phyloP scores from a whole-genome alignment of 2,329 filamentous ascomycete genomes.

The Neoarthrinium moseri region DNA sequence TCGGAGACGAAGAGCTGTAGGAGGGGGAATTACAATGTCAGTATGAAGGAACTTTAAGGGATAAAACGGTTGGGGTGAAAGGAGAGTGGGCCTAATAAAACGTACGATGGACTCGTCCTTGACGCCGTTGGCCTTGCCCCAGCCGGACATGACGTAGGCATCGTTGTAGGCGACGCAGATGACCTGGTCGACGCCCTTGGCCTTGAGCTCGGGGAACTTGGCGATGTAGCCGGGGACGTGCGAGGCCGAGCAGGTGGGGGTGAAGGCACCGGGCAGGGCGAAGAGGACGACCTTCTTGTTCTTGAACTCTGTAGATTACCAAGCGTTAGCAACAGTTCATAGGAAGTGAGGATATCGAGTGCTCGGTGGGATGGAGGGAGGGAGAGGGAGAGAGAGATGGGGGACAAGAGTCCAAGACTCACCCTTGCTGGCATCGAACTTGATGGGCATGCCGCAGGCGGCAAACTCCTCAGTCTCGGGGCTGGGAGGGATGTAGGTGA shows the following conservation, averaged over 20 bases:
- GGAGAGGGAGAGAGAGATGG: neutral
- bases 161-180: slow-evolving; percentile 82
- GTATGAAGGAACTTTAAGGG: neutral
- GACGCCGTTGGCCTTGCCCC: slow-evolving; percentile 81
- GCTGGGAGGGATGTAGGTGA: slow-evolving; percentile 80
- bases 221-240: slow-evolving; percentile 78
- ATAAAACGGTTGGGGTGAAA: neutral
- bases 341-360: too few relatives aligned
- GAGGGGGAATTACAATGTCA: neutral
- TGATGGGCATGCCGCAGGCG: slow-evolving; percentile 74
- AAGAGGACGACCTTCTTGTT: slow-evolving; percentile 53
- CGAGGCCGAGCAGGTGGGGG: slow-evolving; percentile 75
- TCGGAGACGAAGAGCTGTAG: slow-evolving; percentile 71
- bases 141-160: slow-evolving; percentile 80
- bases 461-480: slow-evolving; percentile 68
- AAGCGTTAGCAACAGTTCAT: neutral
- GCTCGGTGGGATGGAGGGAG: neutral
- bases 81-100: neutral
- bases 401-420: slow-evolving; percentile 20
- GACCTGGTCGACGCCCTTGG: slow-evolving; percentile 78
- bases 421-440: slow-evolving; percentile 78
- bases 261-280: slow-evolving; percentile 69
- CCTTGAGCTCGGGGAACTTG: slow-evolving; percentile 65
- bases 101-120: slow-evolving; percentile 61
- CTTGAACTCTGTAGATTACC: slow-evolving; percentile 41